Base-by-base conservation (phyloP, 2,329 filamentous ascomycete species). In the Fusarium hostae region DNA sequence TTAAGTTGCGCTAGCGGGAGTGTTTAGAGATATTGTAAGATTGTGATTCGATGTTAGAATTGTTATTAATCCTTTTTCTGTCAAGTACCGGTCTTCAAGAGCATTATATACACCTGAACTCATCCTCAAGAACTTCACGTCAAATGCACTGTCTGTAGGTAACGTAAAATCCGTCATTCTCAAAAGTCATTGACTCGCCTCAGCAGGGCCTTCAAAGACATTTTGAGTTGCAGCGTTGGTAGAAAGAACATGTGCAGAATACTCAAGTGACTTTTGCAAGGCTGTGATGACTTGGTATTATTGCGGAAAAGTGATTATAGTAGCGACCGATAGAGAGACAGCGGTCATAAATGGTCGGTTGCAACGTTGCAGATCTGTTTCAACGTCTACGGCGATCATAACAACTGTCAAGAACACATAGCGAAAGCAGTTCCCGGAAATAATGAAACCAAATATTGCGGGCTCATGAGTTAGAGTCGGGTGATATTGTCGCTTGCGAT, bases 361-460 rank as follows among this genome's bases (percentile, higher is more conserved):
- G 63, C 30, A 66, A 66, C 64, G 64, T 66, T 66, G 55, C 64
- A 61, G 44, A 61, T 13, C 7, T 41, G 64, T 66, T 41, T 52
- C 54, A 62, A 26, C 26, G 37, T 6, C 6, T 10, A 22, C 8
- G 18, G 7, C 24, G 30, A 47, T 61, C 35, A 30, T 16, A 20
- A 7, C 13, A 26, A 22, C 15, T 4, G 15, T 32, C 32, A n/a
- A 30, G 8, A 28, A 24, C 18, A 48, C 22, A 52, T 18, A 26
- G 11, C 8, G n/a, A 9, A 3, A 11, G 11, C 3, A 7, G 5
- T 22, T 6, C 6, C 9, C 9, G 28, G 26, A 7, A 22, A 59
- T 28, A 15, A 28, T 3, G 7, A 20, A n/a, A 6, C 15, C 37
- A 18, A 24, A 15, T 15, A 2, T 13, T 20, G 5, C 10, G 18